These are phyloP conservation scores for Geopyxis carbonaria DNA, from an alignment of 495 filamentous ascomycete species.

Conservation along the genomic window DNA sequence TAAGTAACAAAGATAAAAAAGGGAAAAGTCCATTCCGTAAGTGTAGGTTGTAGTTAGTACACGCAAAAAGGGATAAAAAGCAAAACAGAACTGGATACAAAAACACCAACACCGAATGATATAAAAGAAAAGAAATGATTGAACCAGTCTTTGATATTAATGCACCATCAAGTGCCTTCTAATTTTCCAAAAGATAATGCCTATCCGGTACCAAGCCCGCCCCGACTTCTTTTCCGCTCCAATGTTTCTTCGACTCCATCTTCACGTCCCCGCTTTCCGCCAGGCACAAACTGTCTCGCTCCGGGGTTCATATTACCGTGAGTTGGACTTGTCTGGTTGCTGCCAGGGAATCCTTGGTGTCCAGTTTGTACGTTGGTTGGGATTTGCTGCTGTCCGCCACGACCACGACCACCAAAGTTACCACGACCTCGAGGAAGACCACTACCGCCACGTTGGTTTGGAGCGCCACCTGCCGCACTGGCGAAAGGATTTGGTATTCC, in stretches of 20 bases:
- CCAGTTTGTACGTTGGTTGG: slow-evolving; percentile 1
- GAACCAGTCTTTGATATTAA: too few species aligned
- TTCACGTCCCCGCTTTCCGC: slow-evolving; percentile 3
- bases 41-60: too few species aligned
- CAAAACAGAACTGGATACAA: too few species aligned
- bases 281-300: slow-evolving; percentile 22
- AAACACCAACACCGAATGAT: too few species aligned
- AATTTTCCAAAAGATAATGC: too few species aligned
- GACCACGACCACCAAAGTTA: slow-evolving; percentile 11
- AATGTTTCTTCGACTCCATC: not conserved
- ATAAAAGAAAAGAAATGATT: too few species aligned
- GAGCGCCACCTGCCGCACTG: slow-evolving; percentile 3
- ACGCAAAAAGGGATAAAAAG: too few species aligned
- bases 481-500: not conserved
- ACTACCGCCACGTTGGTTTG: slow-evolving; percentile 9
- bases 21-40: too few species aligned
- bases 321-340: slow-evolving; percentile 11
- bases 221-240: not conserved
- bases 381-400: slow-evolving; percentile 10
- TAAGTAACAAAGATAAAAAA: too few species aligned
- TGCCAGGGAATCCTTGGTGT: too few species aligned
- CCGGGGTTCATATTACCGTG: slow-evolving; percentile 21
- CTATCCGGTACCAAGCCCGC: too few species aligned
- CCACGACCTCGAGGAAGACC: slow-evolving; percentile 12
- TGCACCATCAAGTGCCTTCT: too few species aligned